Evolutionary conservation across 129 eudicot genomes (phyloP).

Genomic region (Flaveria robusta): DNA sequence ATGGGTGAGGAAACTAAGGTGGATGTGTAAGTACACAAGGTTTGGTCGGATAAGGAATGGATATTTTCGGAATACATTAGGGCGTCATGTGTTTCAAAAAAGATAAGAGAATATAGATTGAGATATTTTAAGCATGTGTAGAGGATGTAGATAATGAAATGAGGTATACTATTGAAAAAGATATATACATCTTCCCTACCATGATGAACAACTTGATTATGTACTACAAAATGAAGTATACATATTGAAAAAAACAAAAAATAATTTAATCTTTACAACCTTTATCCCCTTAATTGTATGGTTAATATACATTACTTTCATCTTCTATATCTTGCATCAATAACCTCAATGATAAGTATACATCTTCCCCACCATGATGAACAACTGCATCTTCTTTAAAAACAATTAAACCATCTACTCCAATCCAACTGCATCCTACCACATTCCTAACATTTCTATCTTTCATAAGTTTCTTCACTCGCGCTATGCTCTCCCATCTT

Average conservation of each 20-base stretch:
- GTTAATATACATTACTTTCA: constrained; percentile 27
- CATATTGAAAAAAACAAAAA: not conserved
- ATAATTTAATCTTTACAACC: not conserved
- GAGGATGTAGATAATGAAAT: too few species aligned
- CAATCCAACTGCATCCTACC: constrained; percentile 70
- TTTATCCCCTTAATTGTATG: constrained; percentile 10
- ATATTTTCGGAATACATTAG: too few species aligned
- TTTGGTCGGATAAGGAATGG: too few species aligned
- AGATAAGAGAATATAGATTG: too few species aligned
- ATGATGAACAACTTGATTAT: too few species aligned
- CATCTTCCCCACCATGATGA: constrained; percentile 50
- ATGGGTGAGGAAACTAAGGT: too few species aligned
- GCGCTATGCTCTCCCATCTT: constrained; percentile 79
- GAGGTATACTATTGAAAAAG: too few species aligned
- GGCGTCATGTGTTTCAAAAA: too few species aligned
- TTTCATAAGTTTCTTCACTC: constrained; percentile 61
- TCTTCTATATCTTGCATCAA: constrained; percentile 48
- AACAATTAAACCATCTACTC: constrained; percentile 37
- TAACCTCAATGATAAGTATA: constrained; percentile 46
- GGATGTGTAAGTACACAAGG: too few species aligned
- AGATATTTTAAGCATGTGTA: too few species aligned
- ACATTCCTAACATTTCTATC: constrained; percentile 41
- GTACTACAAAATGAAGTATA: constrained; percentile 1
- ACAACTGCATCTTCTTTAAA: constrained; percentile 50
- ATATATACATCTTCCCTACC: too few species aligned